A percentile compares a stretch with the other conserved stretches of the same genome.
phyloP scores from a whole-genome alignment of 2,329 filamentous ascomycete species.

The Blastomyces percursus region DNA sequence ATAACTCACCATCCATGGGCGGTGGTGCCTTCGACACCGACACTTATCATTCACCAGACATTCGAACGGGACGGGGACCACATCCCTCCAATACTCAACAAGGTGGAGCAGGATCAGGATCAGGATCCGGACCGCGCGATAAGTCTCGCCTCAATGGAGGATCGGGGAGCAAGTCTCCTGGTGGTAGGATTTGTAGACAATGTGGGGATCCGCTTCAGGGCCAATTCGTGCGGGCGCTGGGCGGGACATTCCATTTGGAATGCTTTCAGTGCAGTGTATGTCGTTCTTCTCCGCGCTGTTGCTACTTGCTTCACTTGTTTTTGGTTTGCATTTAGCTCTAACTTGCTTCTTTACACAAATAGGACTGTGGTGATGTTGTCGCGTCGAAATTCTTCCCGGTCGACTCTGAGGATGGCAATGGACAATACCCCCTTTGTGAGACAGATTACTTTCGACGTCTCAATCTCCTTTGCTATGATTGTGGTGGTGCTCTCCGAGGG shows the following conservation, averaged over 20 bases:
- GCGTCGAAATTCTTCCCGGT: constrained; percentile 98
- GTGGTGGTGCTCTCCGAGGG: constrained; percentile 81
- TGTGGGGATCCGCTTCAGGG: constrained; percentile 80
- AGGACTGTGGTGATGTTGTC: constrained; percentile 96
- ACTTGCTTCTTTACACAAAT: constrained; percentile 7
- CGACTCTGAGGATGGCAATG: constrained; percentile 71
- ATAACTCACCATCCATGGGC: constrained; percentile 12
- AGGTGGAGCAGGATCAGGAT: constrained; percentile 24
- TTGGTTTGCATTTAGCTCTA: neutral
- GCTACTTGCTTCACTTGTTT: constrained; percentile 7
- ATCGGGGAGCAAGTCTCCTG: constrained; percentile 26
- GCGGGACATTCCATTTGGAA: constrained; percentile 90
- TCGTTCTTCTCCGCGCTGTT: constrained; percentile 18
- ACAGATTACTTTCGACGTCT: constrained; percentile 94
- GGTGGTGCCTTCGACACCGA: constrained; percentile 14
- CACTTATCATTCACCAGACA: constrained; percentile 22
- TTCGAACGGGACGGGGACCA: constrained; percentile 22
- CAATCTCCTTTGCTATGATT: constrained; percentile 81
- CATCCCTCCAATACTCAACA: constrained; percentile 22
- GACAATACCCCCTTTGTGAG: constrained; percentile 90
- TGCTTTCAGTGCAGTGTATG: constrained; percentile 94
- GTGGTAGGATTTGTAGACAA: constrained; percentile 60
- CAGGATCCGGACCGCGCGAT: constrained; percentile 25
- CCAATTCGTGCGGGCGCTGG: constrained; percentile 88
- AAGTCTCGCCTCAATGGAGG: constrained; percentile 29